Conservation (phyloP, 1,284 basidiomycete genomes). For the Ustilago trichophora region DNA sequence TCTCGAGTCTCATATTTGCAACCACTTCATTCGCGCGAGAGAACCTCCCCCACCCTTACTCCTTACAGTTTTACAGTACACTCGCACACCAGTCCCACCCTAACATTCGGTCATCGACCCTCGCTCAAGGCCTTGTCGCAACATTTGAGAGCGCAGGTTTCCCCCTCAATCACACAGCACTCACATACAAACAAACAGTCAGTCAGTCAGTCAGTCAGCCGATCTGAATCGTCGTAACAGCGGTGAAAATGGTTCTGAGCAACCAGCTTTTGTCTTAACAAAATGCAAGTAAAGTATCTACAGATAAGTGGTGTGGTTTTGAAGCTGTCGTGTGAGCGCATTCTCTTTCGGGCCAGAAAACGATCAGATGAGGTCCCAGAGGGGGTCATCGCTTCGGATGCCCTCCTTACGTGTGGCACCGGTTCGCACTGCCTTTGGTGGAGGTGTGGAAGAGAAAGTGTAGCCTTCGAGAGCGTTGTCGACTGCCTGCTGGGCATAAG, state of each 20-base stretch:
- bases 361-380: slow-evolving; percentile 46
- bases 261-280: not conserved
- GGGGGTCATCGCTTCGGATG: slow-evolving; percentile 43
- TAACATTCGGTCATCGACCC: no score
- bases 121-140: no score
- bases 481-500: slow-evolving; percentile 26
- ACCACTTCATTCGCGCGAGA: no score
- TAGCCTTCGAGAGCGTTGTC: slow-evolving; percentile 30
- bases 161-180: not conserved
- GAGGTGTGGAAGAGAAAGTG: slow-evolving; percentile 16
- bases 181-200: not conserved
- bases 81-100: no score
- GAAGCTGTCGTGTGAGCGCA: slow-evolving; percentile 10
- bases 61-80: no score
- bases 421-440: slow-evolving; percentile 9
- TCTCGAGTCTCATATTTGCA: no score
- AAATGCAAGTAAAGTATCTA: slow-evolving; percentile 12
- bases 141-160: no score
- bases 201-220: no score
- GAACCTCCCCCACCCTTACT: no score
- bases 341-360: no score
- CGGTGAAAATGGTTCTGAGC: no score
- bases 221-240: no score
- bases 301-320: not conserved
- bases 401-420: slow-evolving; percentile 37